These are phyloP conservation scores for Cicer bijugum DNA, from an alignment of 306 rosid species.

Conservation along the genomic window DNA sequence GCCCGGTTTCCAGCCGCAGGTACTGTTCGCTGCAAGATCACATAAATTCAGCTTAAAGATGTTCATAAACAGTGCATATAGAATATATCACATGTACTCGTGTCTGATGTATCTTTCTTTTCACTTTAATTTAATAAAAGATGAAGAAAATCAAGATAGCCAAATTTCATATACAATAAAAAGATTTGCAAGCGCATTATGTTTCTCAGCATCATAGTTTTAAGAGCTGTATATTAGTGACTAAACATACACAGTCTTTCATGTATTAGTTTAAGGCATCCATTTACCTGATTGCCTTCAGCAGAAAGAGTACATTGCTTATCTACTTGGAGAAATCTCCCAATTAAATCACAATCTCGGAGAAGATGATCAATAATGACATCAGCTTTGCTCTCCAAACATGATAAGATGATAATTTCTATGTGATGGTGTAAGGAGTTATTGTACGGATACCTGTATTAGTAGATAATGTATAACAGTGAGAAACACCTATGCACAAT, in stretches of 20 bases:
- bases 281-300: conserved; percentile 64
- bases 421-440: conserved; percentile 86
- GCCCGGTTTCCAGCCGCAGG: conserved; percentile 68
- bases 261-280: conserved; percentile 38
- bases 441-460: conserved; percentile 86
- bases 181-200: neutral
- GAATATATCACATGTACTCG: conserved; percentile 16
- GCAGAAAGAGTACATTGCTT: conserved; percentile 68
- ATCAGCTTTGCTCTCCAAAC: conserved; percentile 86
- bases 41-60: conserved; percentile 42
- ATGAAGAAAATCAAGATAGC: conserved; percentile 36
- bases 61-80: neutral
- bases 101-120: conserved; percentile 29
- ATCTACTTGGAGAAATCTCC: conserved; percentile 74
- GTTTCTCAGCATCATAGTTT: conserved; percentile 22
- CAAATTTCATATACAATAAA: conserved; percentile 1
- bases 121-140: conserved; percentile 5
- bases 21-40: conserved; percentile 69
- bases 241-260: conserved; percentile 22
- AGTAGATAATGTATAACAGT: conserved; percentile 22
- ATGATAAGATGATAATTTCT: conserved; percentile 76
- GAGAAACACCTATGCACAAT: conserved; percentile 11
- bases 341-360: conserved; percentile 82
- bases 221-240: conserved; percentile 3
- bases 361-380: conserved; percentile 77